Evolutionary conservation across 805 yeast genomes (phyloP).

Genomic region (Yamadazyma insecticola): DNA sequence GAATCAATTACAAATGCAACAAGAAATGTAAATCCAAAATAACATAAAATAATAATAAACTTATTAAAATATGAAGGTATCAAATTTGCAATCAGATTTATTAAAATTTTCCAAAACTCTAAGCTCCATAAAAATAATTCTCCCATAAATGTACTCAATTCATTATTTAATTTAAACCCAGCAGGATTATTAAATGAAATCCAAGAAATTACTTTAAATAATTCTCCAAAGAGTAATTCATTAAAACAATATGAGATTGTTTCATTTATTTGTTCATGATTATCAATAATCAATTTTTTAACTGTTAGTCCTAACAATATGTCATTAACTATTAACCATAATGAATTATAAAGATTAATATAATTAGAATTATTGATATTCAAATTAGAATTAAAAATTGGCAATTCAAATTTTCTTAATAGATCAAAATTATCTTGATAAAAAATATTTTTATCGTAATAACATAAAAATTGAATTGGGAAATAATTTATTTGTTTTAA

Average conservation of each 20-base stretch:
- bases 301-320: conserved; percentile 66
- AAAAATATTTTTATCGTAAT: conserved; percentile 39
- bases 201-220: conserved; percentile 56
- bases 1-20: conserved; percentile 65
- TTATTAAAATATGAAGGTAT: conserved; percentile 4
- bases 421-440: conserved; percentile 33
- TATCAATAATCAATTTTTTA: conserved; percentile 39
- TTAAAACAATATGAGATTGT: conserved; percentile 20
- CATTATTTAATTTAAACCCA: conserved; percentile 87
- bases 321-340: conserved; percentile 88
- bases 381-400: conserved; percentile 30
- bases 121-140: conserved; percentile 84
- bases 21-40: conserved; percentile 63
- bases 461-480: conserved; percentile 71
- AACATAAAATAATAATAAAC: conserved; percentile 18
- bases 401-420: conserved; percentile 39
- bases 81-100: conserved; percentile 4
- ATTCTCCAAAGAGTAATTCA: conserved; percentile 38
- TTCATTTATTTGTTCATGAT: conserved; percentile 15
- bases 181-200: conserved; percentile 80
- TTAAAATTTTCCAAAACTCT: conserved; percentile 49
- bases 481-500: conserved; percentile 70
- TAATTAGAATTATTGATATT: conserved; percentile 49
- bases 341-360: conserved; percentile 74
- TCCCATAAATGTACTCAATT: conserved; percentile 79